phyloP scores from a whole-genome alignment of 352 stramenopile genomes.

The Phytopythium litorale region DNA sequence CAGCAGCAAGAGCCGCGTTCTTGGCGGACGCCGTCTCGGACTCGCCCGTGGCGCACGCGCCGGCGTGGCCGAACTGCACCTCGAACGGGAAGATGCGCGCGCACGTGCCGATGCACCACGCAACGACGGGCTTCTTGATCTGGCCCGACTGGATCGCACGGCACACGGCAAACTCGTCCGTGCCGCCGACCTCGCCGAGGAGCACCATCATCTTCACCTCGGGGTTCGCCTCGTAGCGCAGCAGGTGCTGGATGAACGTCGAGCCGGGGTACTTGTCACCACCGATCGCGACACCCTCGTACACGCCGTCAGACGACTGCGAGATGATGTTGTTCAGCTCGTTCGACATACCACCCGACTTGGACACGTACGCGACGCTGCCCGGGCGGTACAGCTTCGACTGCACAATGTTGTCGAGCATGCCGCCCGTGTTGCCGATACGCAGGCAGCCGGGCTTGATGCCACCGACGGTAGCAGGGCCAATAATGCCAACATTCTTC shows the following conservation, averaged over 20 bases:
- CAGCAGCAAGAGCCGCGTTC: slow-evolving; percentile 88
- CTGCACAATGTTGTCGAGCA: slow-evolving; percentile 98
- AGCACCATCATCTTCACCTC: slow-evolving; percentile 96
- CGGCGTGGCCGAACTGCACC: slow-evolving; percentile 96
- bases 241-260: slow-evolving; percentile 95
- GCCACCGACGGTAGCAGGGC: slow-evolving; percentile 94
- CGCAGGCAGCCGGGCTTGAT: slow-evolving; percentile 97
- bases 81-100: slow-evolving; percentile 97
- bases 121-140: slow-evolving; percentile 96
- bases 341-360: slow-evolving; percentile 97
- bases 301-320: slow-evolving; percentile 94
- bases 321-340: slow-evolving; percentile 98
- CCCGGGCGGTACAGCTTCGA: slow-evolving; percentile 96
- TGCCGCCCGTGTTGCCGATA: slow-evolving; percentile 97
- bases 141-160: slow-evolving; percentile 90
- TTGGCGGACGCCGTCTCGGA: slow-evolving; percentile 94
- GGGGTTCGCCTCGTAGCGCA: slow-evolving; percentile 95
- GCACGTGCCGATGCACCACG: slow-evolving; percentile 98
- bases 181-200: slow-evolving; percentile 94
- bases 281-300: slow-evolving; percentile 93
- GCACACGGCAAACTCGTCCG: slow-evolving; percentile 96
- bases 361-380: slow-evolving; percentile 96
- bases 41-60: slow-evolving; percentile 90
- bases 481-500: slow-evolving; percentile 93
- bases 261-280: slow-evolving; percentile 96